Conservation (phyloP, 2,329 filamentous ascomycete species). For the Microsporum canis region DNA sequence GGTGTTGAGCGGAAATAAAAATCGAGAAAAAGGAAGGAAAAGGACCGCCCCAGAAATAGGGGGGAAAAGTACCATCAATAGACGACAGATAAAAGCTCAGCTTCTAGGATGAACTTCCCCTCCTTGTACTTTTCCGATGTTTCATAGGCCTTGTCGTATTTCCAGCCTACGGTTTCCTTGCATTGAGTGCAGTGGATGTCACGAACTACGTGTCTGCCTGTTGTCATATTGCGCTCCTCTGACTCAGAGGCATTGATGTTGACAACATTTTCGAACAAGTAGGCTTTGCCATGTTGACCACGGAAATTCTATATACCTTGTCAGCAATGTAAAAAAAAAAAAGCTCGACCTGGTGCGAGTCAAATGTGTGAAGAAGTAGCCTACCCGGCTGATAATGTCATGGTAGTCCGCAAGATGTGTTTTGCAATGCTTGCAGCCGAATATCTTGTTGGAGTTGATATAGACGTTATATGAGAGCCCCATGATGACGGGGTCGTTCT, state of each 20-base stretch:
- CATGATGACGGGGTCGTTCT: slow-evolving; percentile 41
- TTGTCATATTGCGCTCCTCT: slow-evolving; percentile 97
- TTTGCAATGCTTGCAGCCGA: slow-evolving; percentile 90
- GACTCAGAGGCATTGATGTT: slow-evolving; percentile 73
- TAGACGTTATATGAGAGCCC: slow-evolving; percentile 87
- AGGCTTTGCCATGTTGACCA: slow-evolving; percentile 95
- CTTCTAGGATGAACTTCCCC: slow-evolving; percentile 93
- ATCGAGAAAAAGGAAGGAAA: not conserved
- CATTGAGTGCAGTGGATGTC: slow-evolving; percentile 89
- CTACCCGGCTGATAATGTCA: slow-evolving; percentile 85
- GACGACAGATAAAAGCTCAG: slow-evolving; percentile 78
- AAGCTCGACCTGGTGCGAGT: no score
- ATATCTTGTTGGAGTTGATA: slow-evolving; percentile 74
- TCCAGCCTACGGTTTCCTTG: slow-evolving; percentile 90
- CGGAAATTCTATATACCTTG: slow-evolving; percentile 67
- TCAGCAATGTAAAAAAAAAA: slow-evolving; percentile 6
- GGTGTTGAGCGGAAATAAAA: not conserved
- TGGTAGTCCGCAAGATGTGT: slow-evolving; percentile 91
- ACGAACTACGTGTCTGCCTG: slow-evolving; percentile 82
- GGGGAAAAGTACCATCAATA: slow-evolving; percentile 28
- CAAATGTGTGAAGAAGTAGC: slow-evolving; percentile 22
- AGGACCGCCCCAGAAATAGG: not conserved
- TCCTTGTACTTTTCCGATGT: slow-evolving; percentile 94
- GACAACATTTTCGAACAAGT: slow-evolving; percentile 88
- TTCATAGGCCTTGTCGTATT: slow-evolving; percentile 97